Evolutionary conservation across 2,329 filamentous ascomycete genomes (phyloP).

Genomic region (Ophidiomyces ophidiicola): DNA sequence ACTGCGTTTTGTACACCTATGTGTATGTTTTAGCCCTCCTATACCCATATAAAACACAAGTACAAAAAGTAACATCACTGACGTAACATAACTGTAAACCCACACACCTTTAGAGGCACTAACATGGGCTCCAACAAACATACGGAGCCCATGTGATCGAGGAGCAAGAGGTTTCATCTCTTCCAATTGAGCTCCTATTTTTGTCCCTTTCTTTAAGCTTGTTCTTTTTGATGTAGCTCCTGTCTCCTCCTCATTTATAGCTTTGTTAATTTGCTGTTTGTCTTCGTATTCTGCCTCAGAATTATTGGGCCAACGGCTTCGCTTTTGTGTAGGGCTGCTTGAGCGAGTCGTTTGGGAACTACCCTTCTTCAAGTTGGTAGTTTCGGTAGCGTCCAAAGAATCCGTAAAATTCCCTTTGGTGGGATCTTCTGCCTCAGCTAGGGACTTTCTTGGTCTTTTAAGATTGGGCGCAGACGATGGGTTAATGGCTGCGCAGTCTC

Average conservation of each 20-base stretch:
- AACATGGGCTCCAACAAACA: constrained; percentile 88
- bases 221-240: constrained; percentile 19
- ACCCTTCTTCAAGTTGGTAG: no score
- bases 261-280: not conserved
- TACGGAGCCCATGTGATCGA: constrained; percentile 58
- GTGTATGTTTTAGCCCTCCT: constrained; percentile 1
- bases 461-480: not conserved
- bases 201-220: constrained; percentile 38
- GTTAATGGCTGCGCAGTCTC: not conserved
- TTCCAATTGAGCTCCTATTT: constrained; percentile 21
- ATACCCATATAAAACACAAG: not conserved
- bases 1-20: constrained; percentile 81
- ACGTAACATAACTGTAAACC: not conserved
- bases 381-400: no score
- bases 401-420: not conserved
- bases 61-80: not conserved
- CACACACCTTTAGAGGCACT: constrained; percentile 70
- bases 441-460: not conserved
- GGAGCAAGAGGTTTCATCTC: constrained; percentile 31
- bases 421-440: no score
- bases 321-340: not conserved
- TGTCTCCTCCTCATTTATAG: constrained; percentile 14
- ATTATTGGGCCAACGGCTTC: no score
- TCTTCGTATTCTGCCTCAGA: no score
- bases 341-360: no score